These are phyloP conservation scores for Phytophthora syringae DNA, from an alignment of 352 stramenopile genomes.

Conservation along the genomic window DNA sequence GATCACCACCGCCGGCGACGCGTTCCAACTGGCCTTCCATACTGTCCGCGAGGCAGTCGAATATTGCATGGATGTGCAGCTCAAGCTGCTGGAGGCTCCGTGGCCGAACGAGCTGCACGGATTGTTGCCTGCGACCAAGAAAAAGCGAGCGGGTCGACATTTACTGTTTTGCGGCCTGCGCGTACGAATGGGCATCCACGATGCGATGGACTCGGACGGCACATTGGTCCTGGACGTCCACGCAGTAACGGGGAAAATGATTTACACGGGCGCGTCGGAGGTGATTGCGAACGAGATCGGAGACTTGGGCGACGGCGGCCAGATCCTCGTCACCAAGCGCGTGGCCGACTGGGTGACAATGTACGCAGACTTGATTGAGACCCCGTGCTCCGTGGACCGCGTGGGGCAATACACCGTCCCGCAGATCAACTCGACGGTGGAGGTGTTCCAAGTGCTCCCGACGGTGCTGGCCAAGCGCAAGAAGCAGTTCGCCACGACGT, in stretches of 20 bases:
- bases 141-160: constrained; percentile 35
- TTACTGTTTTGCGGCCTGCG: constrained; percentile 56
- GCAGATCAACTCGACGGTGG: constrained; percentile 42
- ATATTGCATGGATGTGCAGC: constrained; percentile 65
- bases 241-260: constrained; percentile 63
- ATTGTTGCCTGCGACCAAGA: constrained; percentile 47
- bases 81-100: constrained; percentile 47
- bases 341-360: constrained; percentile 54
- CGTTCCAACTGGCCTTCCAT: constrained; percentile 69
- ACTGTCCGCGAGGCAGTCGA: constrained; percentile 59
- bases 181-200: constrained; percentile 72
- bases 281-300: constrained; percentile 61
- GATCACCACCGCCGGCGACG: constrained; percentile 62
- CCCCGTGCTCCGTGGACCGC: constrained; percentile 38
- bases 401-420: constrained; percentile 52
- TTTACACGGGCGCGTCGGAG: constrained; percentile 57
- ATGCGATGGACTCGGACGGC: constrained; percentile 43
- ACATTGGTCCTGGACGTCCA: constrained; percentile 48
- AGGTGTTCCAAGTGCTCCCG: constrained; percentile 53
- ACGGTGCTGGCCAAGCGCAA: constrained; percentile 40
- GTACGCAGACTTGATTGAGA: constrained; percentile 48
- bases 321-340: constrained; percentile 59
- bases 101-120: constrained; percentile 60
- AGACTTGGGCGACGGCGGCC: constrained; percentile 58
- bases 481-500: constrained; percentile 43